phyloP scores from a whole-genome alignment of 257 asterid genomes.

The Asclepias syriaca region DNA sequence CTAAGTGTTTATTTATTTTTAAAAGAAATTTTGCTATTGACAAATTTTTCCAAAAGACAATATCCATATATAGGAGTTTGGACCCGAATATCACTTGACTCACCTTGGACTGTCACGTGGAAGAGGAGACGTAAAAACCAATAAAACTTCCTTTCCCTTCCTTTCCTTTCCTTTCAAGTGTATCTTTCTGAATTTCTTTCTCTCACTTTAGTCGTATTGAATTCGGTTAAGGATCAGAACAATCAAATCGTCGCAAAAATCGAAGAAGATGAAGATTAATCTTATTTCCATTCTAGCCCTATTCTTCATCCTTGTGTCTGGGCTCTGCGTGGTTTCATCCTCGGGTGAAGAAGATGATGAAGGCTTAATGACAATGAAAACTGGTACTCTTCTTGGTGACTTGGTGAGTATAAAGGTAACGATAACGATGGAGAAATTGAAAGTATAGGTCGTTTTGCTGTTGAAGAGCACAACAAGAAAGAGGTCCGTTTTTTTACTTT shows the following conservation, averaged over 20 bases:
- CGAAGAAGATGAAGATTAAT: neutral
- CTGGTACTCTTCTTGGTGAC: slow-evolving; percentile 25
- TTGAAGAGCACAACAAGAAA: slow-evolving; percentile 39
- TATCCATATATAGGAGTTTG: no score
- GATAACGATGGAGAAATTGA: slow-evolving; percentile 32
- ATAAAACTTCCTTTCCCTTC: no score
- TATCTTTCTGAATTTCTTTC: neutral
- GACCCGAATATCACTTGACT: no score
- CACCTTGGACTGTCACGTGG: no score
- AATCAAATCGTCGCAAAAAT: neutral
- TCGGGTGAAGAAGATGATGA: slow-evolving; percentile 6
- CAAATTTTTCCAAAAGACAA: no score
- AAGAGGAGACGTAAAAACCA: no score
- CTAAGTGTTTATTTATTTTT: no score
- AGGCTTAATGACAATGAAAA: slow-evolving; percentile 16
- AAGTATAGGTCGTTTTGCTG: slow-evolving; percentile 45
- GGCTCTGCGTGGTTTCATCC: neutral
- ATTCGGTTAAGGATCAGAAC: neutral
- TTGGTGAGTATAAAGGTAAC: slow-evolving; percentile 11
- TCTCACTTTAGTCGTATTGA: neutral
- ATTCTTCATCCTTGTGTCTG: neutral
- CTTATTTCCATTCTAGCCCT: neutral
- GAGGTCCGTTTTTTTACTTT: slow-evolving; percentile 19
- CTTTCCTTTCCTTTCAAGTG: neutral
- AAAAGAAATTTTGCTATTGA: no score